These are phyloP conservation scores for Zygoascus flipseniorum DNA, from an alignment of 805 yeast genomes.

Conservation along the genomic window DNA sequence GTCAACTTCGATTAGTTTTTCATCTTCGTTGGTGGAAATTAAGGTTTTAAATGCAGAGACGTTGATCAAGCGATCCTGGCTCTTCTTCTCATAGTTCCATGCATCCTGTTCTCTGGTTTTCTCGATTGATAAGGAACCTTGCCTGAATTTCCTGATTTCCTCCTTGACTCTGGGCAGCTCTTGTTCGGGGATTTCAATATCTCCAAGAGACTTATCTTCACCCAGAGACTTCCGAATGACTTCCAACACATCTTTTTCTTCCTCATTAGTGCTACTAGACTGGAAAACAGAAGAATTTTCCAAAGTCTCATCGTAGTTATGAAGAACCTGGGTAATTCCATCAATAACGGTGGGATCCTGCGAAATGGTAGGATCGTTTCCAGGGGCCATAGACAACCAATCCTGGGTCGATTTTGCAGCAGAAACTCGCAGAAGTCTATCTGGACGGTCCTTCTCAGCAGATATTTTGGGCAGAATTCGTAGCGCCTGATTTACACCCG, in stretches of 20 bases:
- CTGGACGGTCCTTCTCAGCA: background rate
- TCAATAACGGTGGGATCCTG: background rate
- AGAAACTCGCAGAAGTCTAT: constrained; percentile 1
- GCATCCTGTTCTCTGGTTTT: constrained; percentile 7
- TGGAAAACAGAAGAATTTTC: background rate
- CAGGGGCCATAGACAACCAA: background rate
- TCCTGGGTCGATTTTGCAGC: background rate
- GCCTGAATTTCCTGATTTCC: constrained; percentile 18
- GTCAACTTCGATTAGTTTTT: constrained; percentile 1
- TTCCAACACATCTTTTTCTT: background rate
- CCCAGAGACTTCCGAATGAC: background rate
- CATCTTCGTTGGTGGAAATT: constrained; percentile 1
- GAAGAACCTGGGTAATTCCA: background rate
- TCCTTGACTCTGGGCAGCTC: constrained; percentile 11
- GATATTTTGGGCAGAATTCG: constrained; percentile 12
- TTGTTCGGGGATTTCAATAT: constrained; percentile 1
- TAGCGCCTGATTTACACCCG: constrained; percentile 13
- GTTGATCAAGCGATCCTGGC: constrained; percentile 8
- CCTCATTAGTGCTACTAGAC: background rate
- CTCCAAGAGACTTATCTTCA: constrained; percentile 1
- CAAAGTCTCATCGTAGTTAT: background rate
- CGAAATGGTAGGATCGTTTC: constrained; percentile 10
- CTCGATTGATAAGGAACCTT: constrained; percentile 14
- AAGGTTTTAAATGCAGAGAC: constrained; percentile 3
- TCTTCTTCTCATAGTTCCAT: constrained; percentile 11